Conservation (phyloP, 176 grass and related monocot genomes). For the Cenchrus americanus region DNA sequence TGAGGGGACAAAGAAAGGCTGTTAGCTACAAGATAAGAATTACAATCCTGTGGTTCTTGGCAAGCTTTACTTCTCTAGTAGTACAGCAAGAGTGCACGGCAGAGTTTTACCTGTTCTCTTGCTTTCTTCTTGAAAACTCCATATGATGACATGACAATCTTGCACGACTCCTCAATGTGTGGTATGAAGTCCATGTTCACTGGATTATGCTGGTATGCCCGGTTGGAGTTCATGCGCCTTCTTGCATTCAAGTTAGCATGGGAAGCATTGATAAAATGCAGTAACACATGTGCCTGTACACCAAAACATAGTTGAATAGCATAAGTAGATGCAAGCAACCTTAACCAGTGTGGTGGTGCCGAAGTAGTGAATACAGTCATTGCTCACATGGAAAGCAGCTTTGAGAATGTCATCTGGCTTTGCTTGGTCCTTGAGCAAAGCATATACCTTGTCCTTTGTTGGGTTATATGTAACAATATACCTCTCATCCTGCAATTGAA, state of each 20-base stretch:
- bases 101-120: slow-evolving; percentile 71
- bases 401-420: slow-evolving; percentile 95
- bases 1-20: slow-evolving; percentile 28
- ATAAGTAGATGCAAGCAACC: slow-evolving; percentile 28
- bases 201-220: slow-evolving; percentile 48
- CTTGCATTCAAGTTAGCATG: slow-evolving; percentile 62
- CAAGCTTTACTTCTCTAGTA: neutral
- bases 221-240: slow-evolving; percentile 55
- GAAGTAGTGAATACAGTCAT: slow-evolving; percentile 1
- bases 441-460: slow-evolving; percentile 95
- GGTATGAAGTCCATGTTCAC: slow-evolving; percentile 71
- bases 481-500: slow-evolving; percentile 73
- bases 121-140: slow-evolving; percentile 90
- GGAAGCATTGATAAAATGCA: slow-evolving; percentile 86
- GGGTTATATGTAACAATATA: slow-evolving; percentile 95
- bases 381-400: slow-evolving; percentile 94
- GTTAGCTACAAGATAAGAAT: neutral
- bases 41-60: neutral
- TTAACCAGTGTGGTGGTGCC: slow-evolving; percentile 10
- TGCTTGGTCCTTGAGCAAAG: slow-evolving; percentile 98
- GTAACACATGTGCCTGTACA: slow-evolving; percentile 87
- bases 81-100: neutral
- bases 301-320: neutral
- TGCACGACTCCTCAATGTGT: slow-evolving; percentile 93
- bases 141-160: slow-evolving; percentile 88